A percentile compares a stretch with the other conserved stretches of the same genome.
Conservation (phyloP, 1,284 basidiomycete species). For the Papiliotrema nemorosa region DNA sequence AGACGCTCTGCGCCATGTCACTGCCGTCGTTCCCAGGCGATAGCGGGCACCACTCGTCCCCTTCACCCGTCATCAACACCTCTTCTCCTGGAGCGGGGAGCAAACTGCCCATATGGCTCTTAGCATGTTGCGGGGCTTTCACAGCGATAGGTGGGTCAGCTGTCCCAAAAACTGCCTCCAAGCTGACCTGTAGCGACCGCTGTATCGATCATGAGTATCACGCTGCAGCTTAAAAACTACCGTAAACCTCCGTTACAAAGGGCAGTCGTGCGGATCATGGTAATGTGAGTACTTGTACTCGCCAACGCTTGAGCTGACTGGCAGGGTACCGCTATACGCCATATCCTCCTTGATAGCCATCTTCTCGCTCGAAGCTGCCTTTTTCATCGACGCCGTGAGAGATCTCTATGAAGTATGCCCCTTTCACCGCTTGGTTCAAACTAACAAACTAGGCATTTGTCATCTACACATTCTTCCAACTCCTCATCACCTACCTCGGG, state of each 20-base stretch:
- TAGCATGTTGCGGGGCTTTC: slow-evolving; percentile 44
- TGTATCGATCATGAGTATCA: slow-evolving; percentile 77
- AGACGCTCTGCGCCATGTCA: too few species aligned
- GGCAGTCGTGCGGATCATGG: slow-evolving; percentile 91
- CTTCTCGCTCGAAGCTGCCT: slow-evolving; percentile 90
- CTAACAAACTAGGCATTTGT: slow-evolving; percentile 71
- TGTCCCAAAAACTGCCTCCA: not conserved
- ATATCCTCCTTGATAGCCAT: slow-evolving; percentile 88
- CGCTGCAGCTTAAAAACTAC: slow-evolving; percentile 86
- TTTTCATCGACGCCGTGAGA: slow-evolving; percentile 90
- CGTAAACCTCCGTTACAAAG: slow-evolving; percentile 72
- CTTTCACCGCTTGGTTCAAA: not conserved
- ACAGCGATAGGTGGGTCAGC: slow-evolving; percentile 42
- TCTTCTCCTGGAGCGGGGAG: slow-evolving; percentile 40
- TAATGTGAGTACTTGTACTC: slow-evolving; percentile 60
- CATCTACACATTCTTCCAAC: slow-evolving; percentile 87
- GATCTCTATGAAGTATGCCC: slow-evolving; percentile 88
- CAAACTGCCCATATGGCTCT: slow-evolving; percentile 40
- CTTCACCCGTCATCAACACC: slow-evolving; percentile 10
- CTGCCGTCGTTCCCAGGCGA: slow-evolving; percentile 32
- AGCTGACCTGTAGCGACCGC: slow-evolving; percentile 57
- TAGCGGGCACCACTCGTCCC: slow-evolving; percentile 13
- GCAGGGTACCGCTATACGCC: slow-evolving; percentile 80
- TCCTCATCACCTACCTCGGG: slow-evolving; percentile 80
- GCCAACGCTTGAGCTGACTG: not conserved